A percentile compares a stretch with the other conserved stretches of the same genome.
phyloP scores from a whole-genome alignment of 257 asterid genomes.

The Solanum pinnatisectum region DNA sequence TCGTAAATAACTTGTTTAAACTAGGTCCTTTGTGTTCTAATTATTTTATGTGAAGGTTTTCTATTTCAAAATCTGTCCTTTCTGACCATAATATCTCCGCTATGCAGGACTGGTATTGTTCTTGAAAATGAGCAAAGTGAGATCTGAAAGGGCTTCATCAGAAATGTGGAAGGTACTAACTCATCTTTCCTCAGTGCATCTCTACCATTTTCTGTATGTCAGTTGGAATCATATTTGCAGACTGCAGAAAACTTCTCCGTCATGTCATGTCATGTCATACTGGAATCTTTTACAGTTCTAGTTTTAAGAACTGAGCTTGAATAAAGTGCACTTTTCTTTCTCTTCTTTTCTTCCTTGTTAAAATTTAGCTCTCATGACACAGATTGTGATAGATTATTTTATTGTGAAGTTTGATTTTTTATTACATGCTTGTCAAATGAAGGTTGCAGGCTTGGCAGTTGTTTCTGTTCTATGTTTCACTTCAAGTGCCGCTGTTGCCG shows the following conservation, averaged over 20 bases:
- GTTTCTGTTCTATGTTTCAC: conserved; percentile 83
- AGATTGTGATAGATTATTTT: background rate
- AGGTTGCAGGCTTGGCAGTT: conserved; percentile 89
- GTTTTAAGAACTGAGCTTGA: background rate
- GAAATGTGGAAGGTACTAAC: conserved; percentile 81
- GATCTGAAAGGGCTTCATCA: conserved; percentile 74
- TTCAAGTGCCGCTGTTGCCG: conserved; percentile 61
- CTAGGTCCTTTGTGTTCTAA: background rate
- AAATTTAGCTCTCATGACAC: background rate
- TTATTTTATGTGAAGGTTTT: background rate
- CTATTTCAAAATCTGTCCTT: background rate
- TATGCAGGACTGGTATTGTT: conserved; percentile 62
- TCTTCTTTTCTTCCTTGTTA: background rate
- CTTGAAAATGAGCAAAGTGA: conserved; percentile 91
- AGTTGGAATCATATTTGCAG: background rate
- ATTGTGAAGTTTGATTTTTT: background rate
- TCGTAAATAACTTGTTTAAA: background rate
- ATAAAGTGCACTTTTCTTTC: background rate
- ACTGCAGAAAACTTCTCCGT: background rate
- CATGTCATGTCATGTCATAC: background rate
- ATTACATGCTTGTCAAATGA: conserved; percentile 3
- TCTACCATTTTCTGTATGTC: conserved; percentile 1
- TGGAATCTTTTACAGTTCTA: background rate
- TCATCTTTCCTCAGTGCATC: background rate
- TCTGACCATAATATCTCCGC: background rate